Base-by-base conservation (phyloP, 148 eudicot species). In the Vaccinium vitisidaea region DNA sequence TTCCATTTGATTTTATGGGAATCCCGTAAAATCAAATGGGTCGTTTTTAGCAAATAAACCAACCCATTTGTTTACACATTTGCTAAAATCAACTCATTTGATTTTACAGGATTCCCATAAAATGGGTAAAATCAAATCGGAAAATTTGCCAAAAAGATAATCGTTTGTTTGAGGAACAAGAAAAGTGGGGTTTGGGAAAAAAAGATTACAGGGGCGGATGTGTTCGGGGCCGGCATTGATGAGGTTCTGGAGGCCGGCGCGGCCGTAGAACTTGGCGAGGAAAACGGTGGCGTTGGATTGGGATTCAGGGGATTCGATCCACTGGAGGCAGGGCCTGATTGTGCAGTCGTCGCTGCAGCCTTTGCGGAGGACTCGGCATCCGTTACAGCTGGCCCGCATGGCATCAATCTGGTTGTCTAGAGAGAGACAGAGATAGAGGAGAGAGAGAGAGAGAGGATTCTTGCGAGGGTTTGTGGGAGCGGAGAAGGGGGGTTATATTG, bases 181-280 rank as follows among this genome's bases (percentile, higher is more conserved):
- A 36, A 36, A 36, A 36, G 39, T 36, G 4, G 39, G 39, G 39
- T 36, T 36, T 36, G 39, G 39, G 3, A 36, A 36, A 36, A 32
- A 36, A 36, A 36, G 39, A 36, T 36, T 85, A 92, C 94, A 85
- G 1, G 94, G 94, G 39, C 93, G 94, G 88, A 88, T 89, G 79
- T 84, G 87, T 11, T 73, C 76, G 10, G 94, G 90, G 61, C 89
- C 93, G 61, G 92, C 89, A 87, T 85, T 86, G 89, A 92, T 84
- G 85, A 91, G 92, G 88, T 92, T 91, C 19, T 89, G 79, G 27
- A 92, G 89, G 55, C 94, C 94, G 39, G 93, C 90, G 2, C 94
- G 94, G 74, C 94, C 94, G 69, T 91, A 92, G 86, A 91, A 91
- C 88, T 91, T 92, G 36, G 94, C 92, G 6, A 92, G 89, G 82